Conservation (phyloP, 2,329 filamentous ascomycete genomes). For the Huntiella omanensis region DNA sequence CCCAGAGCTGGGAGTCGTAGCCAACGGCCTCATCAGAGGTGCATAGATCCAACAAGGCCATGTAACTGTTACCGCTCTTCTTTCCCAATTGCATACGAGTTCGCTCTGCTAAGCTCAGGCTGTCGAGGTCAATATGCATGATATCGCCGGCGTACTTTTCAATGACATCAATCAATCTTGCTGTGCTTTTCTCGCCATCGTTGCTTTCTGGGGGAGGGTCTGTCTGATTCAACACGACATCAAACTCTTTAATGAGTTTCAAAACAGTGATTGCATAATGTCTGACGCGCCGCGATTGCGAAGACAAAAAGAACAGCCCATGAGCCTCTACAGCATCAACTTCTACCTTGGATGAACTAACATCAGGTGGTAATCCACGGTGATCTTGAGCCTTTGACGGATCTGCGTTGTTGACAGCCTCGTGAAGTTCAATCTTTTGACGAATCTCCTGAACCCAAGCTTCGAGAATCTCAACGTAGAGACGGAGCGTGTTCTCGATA, state of each 20-base stretch:
- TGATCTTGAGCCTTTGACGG: constrained; percentile 33
- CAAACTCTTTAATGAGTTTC: constrained; percentile 82
- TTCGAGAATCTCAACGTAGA: constrained; percentile 83
- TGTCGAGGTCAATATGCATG: constrained; percentile 82
- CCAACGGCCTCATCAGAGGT: constrained; percentile 63
- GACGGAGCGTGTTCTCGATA: constrained; percentile 78
- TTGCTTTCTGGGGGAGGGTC: neutral
- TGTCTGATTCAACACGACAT: constrained; percentile 63
- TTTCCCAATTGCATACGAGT: constrained; percentile 83
- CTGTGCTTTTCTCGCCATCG: constrained; percentile 26
- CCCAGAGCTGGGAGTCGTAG: constrained; percentile 90
- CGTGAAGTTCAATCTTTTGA: constrained; percentile 85
- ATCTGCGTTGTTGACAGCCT: constrained; percentile 29
- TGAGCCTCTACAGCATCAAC: constrained; percentile 96
- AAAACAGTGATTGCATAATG: constrained; percentile 84
- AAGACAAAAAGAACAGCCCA: constrained; percentile 91
- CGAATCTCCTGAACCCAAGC: constrained; percentile 98
- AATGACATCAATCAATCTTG: constrained; percentile 75
- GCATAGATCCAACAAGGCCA: constrained; percentile 80
- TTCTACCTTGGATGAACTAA: constrained; percentile 76
- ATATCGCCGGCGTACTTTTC: constrained; percentile 78
- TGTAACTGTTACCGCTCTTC: constrained; percentile 64
- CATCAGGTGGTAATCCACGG: constrained; percentile 58
- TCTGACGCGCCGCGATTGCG: constrained; percentile 76
- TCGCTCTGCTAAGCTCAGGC: constrained; percentile 76